Base-by-base conservation (phyloP, 352 stramenopile species). In the Globisporangium cylindrosporum region DNA sequence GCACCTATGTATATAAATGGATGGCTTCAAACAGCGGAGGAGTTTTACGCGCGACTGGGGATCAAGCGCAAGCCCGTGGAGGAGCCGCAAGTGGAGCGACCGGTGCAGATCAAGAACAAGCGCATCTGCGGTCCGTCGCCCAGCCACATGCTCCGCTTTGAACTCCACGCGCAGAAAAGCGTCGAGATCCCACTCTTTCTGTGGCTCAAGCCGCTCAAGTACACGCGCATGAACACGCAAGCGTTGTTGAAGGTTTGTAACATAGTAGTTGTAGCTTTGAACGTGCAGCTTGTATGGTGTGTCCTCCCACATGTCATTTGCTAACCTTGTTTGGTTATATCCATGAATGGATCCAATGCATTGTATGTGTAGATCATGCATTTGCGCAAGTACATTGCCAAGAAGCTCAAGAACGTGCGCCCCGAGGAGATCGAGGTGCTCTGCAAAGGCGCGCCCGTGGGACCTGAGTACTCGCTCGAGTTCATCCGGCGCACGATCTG, bases 401-500 rank as follows among this genome's bases (percentile, higher is more conserved):
- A 88, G 67, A 81, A 79, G 54, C 55, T 89, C 10, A 63, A 71
- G 20, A 25, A 78, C 5, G 38, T 66, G 6, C 77, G 74, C 14
- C 71, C 75, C 2, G 76, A 90, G 9, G 72, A 89, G 56, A 81
- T 92, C 18, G 79, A 87, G 59, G 81, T 92, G 59, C 41, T 90
- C 38, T 90, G 84, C 71, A 73, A 73, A 29, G 75, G 78, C 48
- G 62, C 34, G 15, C 64, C 75, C 0, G 77, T 92, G 3, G 81
- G 84, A 1, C 68, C 76, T 4, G 84, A 92, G 56, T 81, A 89
- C 53, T 89, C 84, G 46, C 77, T 92, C 36, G 76, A 87, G 57
- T 92, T 92, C 54, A 79, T 92, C n/a, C 71, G 72, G 20, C 80
- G 80, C 48, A 90, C 81, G 38, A 74, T 77, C 15, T 92, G 84